Evolutionary conservation across 23 red algal species (phyloP).

Genomic region (Agarophyton chilense): DNA sequence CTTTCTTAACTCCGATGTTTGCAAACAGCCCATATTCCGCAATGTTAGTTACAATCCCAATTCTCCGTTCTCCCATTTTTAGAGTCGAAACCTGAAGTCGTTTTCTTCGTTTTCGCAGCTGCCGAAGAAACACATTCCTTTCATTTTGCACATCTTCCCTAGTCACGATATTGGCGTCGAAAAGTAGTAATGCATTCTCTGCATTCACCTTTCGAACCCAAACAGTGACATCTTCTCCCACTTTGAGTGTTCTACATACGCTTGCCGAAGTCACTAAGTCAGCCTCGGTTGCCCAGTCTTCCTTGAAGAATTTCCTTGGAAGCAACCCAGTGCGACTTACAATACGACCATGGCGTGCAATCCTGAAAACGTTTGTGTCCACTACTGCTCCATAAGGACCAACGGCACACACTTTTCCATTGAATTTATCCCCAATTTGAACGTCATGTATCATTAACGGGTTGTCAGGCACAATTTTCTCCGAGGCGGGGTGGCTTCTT

Average conservation of each 20-base stretch:
- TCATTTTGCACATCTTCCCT: constrained; percentile 7
- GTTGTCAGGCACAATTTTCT: not conserved
- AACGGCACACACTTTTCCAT: constrained; percentile 8
- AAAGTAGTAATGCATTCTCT: constrained; percentile 16
- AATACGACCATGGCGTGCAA: constrained; percentile 2
- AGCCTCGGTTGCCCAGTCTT: constrained; percentile 44
- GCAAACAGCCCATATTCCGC: constrained; percentile 48
- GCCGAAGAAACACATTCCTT: not conserved
- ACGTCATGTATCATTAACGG: constrained; percentile 5
- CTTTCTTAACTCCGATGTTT: constrained; percentile 28
- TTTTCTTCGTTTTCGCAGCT: not conserved
- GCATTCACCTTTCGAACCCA: constrained; percentile 44
- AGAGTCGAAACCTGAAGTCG: not conserved
- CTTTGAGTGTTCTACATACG: constrained; percentile 11
- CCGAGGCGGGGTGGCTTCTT: not conserved
- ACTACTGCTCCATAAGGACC: constrained; percentile 52
- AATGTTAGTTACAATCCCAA: constrained; percentile 25
- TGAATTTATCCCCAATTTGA: constrained; percentile 42
- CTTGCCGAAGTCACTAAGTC: constrained; percentile 22
- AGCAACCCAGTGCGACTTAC: constrained; percentile 21
- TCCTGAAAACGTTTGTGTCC: constrained; percentile 25
- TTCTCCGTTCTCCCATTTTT: not conserved
- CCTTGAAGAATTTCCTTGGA: constrained; percentile 22
- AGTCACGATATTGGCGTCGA: constrained; percentile 25
- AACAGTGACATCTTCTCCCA: constrained; percentile 40